A percentile compares a stretch with the other conserved stretches of the same genome.
Conservation (phyloP, 257 asterid species). For the Ajuga chamaepitys region DNA sequence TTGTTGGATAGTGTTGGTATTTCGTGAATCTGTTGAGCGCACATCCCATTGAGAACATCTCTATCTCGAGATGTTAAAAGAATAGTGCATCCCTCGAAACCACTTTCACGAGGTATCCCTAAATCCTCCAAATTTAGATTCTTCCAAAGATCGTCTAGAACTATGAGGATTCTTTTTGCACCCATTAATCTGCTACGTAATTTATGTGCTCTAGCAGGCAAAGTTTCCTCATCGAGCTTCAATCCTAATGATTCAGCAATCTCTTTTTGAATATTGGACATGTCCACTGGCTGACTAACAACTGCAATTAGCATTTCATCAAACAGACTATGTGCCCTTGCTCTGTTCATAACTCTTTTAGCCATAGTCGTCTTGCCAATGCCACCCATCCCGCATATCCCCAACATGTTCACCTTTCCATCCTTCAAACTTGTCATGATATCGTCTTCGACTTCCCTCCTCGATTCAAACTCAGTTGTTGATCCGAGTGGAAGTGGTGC, state of each 20-base stretch:
- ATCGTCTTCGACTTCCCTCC: not conserved
- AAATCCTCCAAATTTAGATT: not conserved
- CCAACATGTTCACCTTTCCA: not conserved
- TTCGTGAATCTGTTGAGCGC: not conserved
- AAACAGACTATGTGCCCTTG: not conserved
- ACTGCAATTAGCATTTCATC: slow-evolving; percentile 6
- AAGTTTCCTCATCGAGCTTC: not conserved
- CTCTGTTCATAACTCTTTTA: not conserved
- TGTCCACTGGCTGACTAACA: not conserved
- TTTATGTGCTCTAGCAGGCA: not conserved
- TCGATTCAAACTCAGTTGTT: not conserved
- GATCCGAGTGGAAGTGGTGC: not conserved
- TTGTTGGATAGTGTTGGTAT: not conserved
- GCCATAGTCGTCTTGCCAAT: slow-evolving; percentile 1
- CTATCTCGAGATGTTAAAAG: slow-evolving; percentile 11
- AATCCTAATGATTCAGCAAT: not conserved
- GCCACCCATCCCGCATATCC: slow-evolving; percentile 5
- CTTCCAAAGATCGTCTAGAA: slow-evolving; percentile 31
- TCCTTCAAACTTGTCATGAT: not conserved
- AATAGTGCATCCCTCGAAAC: slow-evolving; percentile 8
- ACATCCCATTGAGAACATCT: not conserved
- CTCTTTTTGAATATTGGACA: slow-evolving; percentile 7
- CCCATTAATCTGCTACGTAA: not conserved
- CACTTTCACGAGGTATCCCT: slow-evolving; percentile 10
- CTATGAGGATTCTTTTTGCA: slow-evolving; percentile 11